Conservation (phyloP, 73 alveolate species). For the Stentor roeselii region DNA sequence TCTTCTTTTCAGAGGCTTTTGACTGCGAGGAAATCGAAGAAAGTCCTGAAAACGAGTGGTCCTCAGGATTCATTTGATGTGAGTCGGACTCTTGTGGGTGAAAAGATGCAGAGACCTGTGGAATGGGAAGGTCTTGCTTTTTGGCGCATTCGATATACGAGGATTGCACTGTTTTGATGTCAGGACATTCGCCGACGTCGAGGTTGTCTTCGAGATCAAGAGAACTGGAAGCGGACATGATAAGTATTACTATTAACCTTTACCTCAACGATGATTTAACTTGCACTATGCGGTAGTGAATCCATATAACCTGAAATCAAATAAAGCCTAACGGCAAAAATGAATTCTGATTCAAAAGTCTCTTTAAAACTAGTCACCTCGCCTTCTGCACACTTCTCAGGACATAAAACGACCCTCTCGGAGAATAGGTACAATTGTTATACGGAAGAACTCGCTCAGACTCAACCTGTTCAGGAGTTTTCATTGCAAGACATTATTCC, state of each 20-base stretch:
- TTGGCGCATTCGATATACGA: background rate
- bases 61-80: no score
- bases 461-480: background rate
- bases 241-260: background rate
- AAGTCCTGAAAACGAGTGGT: background rate
- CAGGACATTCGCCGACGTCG: background rate
- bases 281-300: no score
- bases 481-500: background rate
- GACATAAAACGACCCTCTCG: background rate
- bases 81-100: background rate
- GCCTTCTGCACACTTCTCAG: background rate
- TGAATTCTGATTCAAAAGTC: background rate
- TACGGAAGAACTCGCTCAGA: background rate
- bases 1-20: background rate
- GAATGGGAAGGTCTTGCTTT: background rate
- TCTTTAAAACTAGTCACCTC: background rate
- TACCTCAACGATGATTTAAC: no score
- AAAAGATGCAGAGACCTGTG: background rate
- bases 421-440: background rate
- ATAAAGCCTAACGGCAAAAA: slow-evolving; percentile 2
- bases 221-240: background rate
- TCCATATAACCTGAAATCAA: no score
- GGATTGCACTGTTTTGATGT: background rate
- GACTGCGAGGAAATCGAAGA: background rate
- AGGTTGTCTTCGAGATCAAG: background rate